phyloP scores from a whole-genome alignment of 495 filamentous ascomycete genomes.

The Recurvomyces mirabilis region DNA sequence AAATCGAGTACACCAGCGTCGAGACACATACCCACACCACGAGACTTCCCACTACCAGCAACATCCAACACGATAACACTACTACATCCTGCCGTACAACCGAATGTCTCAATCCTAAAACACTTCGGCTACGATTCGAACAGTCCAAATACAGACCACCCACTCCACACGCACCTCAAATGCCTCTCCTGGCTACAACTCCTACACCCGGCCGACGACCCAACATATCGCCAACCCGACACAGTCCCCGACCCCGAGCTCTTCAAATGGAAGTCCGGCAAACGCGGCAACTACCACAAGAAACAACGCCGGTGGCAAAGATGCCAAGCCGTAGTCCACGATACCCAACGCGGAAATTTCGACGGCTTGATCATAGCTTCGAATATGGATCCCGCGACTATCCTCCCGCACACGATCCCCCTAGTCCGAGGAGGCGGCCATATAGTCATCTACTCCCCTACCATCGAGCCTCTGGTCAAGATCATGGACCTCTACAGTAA shows the following conservation, averaged over 20 bases:
- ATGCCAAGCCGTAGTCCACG: slow-evolving; percentile 54
- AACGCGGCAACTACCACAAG: slow-evolving; percentile 67
- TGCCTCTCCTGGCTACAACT: slow-evolving; percentile 84
- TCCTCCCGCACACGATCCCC: slow-evolving; percentile 62
- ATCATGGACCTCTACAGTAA: slow-evolving; percentile 73
- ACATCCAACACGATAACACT: slow-evolving; percentile 75
- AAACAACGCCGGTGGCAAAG: slow-evolving; percentile 75
- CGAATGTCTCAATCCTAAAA: slow-evolving; percentile 73
- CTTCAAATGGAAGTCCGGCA: slow-evolving; percentile 57
- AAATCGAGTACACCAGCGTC: slow-evolving; percentile 18
- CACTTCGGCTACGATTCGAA: slow-evolving; percentile 74
- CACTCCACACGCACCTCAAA: slow-evolving; percentile 69
- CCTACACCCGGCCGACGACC: slow-evolving; percentile 59
- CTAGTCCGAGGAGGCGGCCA: slow-evolving; percentile 72
- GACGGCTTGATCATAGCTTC: slow-evolving; percentile 73
- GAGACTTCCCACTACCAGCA: slow-evolving; percentile 38
- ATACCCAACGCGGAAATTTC: slow-evolving; percentile 63
- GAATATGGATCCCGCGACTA: slow-evolving; percentile 63
- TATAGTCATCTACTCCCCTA: slow-evolving; percentile 72
- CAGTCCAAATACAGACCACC: slow-evolving; percentile 58
- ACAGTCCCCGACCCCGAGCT: slow-evolving; percentile 43
- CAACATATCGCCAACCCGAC: slow-evolving; percentile 53
- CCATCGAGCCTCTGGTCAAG: slow-evolving; percentile 61
- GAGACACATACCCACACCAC: too few species aligned
- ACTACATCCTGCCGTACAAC: slow-evolving; percentile 77